Conservation (phyloP, 2,329 filamentous ascomycete species). For the Trichoderma koningii region DNA sequence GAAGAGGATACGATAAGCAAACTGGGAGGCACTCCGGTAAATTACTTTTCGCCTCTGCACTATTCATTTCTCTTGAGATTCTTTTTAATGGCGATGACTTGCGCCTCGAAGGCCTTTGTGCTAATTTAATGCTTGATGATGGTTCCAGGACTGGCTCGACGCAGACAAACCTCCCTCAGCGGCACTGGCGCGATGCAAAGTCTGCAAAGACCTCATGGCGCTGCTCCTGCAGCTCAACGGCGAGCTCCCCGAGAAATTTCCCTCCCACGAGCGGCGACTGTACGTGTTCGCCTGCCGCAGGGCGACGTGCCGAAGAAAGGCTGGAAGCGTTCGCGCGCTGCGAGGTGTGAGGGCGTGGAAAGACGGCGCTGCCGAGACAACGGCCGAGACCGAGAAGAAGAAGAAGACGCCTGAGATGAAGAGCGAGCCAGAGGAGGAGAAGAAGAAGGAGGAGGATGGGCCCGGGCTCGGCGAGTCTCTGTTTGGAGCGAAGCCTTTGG, state of each 20-base stretch:
- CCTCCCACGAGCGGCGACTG: slow-evolving; percentile 81
- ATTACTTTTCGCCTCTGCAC: slow-evolving; percentile 34
- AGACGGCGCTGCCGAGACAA: slow-evolving; percentile 42
- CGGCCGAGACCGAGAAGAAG: slow-evolving; percentile 39
- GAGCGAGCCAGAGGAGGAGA: slow-evolving; percentile 40
- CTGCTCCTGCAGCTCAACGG: slow-evolving; percentile 89
- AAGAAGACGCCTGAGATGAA: slow-evolving; percentile 38
- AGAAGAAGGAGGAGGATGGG: slow-evolving; percentile 41
- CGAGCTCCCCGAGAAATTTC: slow-evolving; percentile 83
- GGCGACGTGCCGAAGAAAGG: slow-evolving; percentile 77
- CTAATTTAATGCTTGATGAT: background rate
- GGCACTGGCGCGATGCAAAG: slow-evolving; percentile 78
- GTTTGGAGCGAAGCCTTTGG: slow-evolving; percentile 64
- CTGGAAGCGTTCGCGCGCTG: slow-evolving; percentile 77
- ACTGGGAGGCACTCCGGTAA: slow-evolving; percentile 82
- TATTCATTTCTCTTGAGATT: background rate
- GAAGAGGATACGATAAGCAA: slow-evolving; percentile 84
- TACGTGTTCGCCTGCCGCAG: slow-evolving; percentile 83
- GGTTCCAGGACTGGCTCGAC: slow-evolving; percentile 76
- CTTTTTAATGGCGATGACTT: background rate
- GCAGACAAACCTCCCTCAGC: slow-evolving; percentile 70
- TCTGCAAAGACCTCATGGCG: slow-evolving; percentile 81
- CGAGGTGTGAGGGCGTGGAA: slow-evolving; percentile 64
- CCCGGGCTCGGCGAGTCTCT: slow-evolving; percentile 65
- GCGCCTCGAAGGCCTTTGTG: background rate